Base-by-base conservation (phyloP, 345 rosid species). In the Aquilaria yunnanensis region DNA sequence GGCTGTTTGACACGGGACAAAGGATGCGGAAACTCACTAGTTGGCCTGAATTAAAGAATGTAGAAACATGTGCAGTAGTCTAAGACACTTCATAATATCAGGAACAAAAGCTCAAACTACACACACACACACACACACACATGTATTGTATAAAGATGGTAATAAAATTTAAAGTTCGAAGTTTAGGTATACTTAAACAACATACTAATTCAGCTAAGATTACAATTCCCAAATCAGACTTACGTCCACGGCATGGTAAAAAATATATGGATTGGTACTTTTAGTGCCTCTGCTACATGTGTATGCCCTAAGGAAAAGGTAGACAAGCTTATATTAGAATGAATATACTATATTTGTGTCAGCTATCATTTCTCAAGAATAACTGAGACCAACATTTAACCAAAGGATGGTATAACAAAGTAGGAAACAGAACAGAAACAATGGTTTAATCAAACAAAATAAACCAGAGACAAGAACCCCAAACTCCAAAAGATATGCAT, bases 191-290 rank as follows among this genome's bases (percentile, higher is more conserved):
- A 51, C 33, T 52, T 61, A 63, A 51, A 47, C 12, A 32, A 62
- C 56, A 64, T 47, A 51, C 47, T 59, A 69, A 74, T 59, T 58
- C 64, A 55, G 64, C 68, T 11, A 75, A 37, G 47, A 75, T 69
- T 75, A 56, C 73, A 74, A 78, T 69, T 78, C 73, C 75, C 72
- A 75, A 62, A 72, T 58, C 74, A 78, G 72, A 88, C 97, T 88
- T 86, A 91, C 97, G 96, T 91, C 97, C 97, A 91, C 57, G 97
- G 97, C 97, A 91, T 91, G 16, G 97, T 91, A 85, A 91, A 91
- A 74, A 91, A 88, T 56, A 91, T 82, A 71, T 91, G 97, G 72
- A 91, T 71, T 0, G 97, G 96, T 72, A 91, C 60, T 79, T 73
- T 84, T 16, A 91, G 79, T 53, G 92, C 81, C 75, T 91, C 97